Conservation (phyloP, 169 alveolate species). For the Cryptosporidium bovis region DNA sequence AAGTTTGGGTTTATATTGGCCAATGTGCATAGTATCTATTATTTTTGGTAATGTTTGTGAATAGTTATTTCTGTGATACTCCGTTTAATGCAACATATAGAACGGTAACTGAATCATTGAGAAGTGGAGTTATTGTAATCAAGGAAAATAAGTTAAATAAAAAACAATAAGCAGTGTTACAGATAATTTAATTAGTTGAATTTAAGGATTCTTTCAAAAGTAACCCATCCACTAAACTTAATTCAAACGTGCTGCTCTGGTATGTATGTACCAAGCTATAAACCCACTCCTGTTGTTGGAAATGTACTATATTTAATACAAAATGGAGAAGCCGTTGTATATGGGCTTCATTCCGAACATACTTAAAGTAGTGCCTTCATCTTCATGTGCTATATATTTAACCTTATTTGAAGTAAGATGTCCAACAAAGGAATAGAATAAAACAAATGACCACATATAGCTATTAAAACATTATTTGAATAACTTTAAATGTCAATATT, state of each 20-base stretch:
- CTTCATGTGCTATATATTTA: conserved; percentile 77
- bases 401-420: conserved; percentile 30
- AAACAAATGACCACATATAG: too few species aligned
- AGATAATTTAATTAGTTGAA: too few species aligned
- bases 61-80: conserved; percentile 77
- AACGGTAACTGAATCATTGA: conserved; percentile 76
- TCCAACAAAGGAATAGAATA: too few species aligned
- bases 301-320: conserved; percentile 32
- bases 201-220: conserved; percentile 61
- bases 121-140: conserved; percentile 53
- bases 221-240: conserved; percentile 78
- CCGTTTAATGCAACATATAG: conserved; percentile 79
- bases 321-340: conserved; percentile 72
- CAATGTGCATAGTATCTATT: neutral
- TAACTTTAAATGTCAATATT: neutral
- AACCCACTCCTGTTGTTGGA: conserved; percentile 16
- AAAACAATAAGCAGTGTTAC: too few species aligned
- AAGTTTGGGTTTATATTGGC: neutral
- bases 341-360: conserved; percentile 77
- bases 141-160: neutral
- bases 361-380: conserved; percentile 74
- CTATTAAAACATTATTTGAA: neutral
- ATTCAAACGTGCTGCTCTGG: conserved; percentile 71
- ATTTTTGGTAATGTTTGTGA: conserved; percentile 48
- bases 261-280: neutral